These are phyloP conservation scores for Pyropia yezoensis DNA, from an alignment of 23 red algal species.

Conservation along the genomic window DNA sequence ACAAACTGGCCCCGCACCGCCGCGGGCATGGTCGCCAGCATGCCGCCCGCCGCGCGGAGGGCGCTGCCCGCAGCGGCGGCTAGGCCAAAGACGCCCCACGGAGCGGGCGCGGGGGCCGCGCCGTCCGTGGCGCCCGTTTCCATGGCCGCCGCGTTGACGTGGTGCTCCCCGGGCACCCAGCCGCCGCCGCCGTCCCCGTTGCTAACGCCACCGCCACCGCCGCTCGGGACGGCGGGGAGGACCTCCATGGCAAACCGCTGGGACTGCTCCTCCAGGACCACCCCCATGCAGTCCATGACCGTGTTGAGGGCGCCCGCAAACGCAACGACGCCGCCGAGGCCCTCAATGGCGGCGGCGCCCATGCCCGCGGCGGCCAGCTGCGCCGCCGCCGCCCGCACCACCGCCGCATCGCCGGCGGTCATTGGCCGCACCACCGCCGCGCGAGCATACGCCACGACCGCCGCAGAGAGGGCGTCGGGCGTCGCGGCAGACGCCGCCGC, in stretches of 20 bases:
- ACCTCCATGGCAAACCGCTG: conserved; percentile 2
- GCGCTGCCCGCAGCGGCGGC: too few species aligned
- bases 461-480: background rate
- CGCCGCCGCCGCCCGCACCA: background rate
- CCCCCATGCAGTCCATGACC: conserved; percentile 18
- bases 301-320: conserved; percentile 24
- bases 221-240: background rate
- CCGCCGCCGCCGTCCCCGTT: too few species aligned
- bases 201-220: background rate
- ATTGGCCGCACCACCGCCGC: conserved; percentile 9
- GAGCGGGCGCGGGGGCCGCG: too few species aligned
- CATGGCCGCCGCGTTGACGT: too few species aligned
- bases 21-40: conserved; percentile 8
- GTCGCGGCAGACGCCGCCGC: background rate
- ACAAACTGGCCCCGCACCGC: conserved; percentile 1
- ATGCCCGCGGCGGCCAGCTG: background rate
- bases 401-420: conserved; percentile 6
- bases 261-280: conserved; percentile 5
- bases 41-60: too few species aligned
- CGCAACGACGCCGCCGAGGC: conserved; percentile 11
- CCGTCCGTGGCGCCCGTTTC: too few species aligned
- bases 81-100: too few species aligned
- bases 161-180: too few species aligned
- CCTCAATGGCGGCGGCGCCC: background rate
- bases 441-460: background rate